Evolutionary conservation across 345 rosid genomes (phyloP).

Genomic region (Sonneratia caseolaris): DNA sequence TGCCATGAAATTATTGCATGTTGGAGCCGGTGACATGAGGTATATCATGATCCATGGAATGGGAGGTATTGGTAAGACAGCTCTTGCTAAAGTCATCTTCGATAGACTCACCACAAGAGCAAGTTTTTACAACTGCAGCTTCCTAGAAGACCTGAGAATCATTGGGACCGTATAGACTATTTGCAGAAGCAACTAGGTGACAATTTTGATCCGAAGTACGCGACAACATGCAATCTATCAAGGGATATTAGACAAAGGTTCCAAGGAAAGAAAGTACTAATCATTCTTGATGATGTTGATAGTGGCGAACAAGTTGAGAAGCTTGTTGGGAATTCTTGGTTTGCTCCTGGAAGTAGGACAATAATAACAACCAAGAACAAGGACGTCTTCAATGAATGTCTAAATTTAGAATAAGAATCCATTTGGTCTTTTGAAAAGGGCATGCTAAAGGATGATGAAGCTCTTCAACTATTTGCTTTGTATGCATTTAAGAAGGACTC

Average conservation of each 20-base stretch:
- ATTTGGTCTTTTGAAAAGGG: neutral
- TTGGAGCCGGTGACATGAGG: neutral
- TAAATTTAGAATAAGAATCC: neutral
- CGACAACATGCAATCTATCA: accelerated
- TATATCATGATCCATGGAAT: constrained; percentile 6
- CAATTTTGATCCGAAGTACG: accelerated
- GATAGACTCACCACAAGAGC: neutral
- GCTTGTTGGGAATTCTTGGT: neutral
- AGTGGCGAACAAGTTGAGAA: neutral
- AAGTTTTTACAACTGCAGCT: neutral
- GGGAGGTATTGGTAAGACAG: constrained; percentile 3
- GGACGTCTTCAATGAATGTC: neutral
- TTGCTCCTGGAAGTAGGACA: neutral
- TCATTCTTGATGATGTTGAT: constrained; percentile 1
- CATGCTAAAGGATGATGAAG: neutral
- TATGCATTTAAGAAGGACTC: neutral
- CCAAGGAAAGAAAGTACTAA: neutral
- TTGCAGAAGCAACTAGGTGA: neutral
- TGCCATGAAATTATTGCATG: neutral
- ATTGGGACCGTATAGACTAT: neutral
- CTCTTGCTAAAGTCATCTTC: neutral
- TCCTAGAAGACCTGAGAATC: neutral
- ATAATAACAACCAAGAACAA: neutral
- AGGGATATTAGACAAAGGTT: neutral
- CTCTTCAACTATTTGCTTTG: neutral